Evolutionary conservation across 441 rosid species (phyloP), one percentile per base, ranked within the genome.

Genomic region (Rhodomyrtus psidioides): DNA sequence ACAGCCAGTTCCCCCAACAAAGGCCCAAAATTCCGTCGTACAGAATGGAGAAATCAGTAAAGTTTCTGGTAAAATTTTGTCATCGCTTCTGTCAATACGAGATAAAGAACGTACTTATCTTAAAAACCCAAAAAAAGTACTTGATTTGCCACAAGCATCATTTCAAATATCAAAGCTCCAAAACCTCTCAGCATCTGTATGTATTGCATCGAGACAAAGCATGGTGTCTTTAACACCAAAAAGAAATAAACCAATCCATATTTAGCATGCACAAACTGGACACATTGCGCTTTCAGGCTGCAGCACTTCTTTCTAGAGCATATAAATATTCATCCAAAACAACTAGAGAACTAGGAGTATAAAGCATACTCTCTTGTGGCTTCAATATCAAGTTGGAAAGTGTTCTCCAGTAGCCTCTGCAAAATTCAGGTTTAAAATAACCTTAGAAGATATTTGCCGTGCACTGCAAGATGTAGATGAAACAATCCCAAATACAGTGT

Each of bases 361-460:
- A 26, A 28, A 81, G 83, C 99, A 92, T 95, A 97, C 99, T 97
- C 98, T 95, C 97, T 93, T 58, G 93, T 89, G 49, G 98, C 98
- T 88, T 93, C 94, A 82, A 96, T 86, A 92, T 96, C 99, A 89
- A 96, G 95, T 88, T 86, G 90, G 92, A 97, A 96, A 70, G 99
- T 95, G 92, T 90, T 97, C 90, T 97, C 98, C 83, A 95, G 89
- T 83, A 97, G 97, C 90, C 98, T 91, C 99, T 95, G 96, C 92
- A 92, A 87, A 81, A 81, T 88, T 84, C 84, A 56, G 83, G n/a
- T 89, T 39, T 62, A 82, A 75, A 51, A 81, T 82, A 54, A 53
- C 58, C 59, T 82, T 21, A 54, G 83, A 59, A 82, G 46, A 12
- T 54, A 53, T 82, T 54, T 12, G 51, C 49, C 12, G 16, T 39